Percentiles rank a stretch among this genome's conserved stretches.
Conservation (phyloP, 2,329 filamentous ascomycete species). For the Colletotrichum graminicola region DNA sequence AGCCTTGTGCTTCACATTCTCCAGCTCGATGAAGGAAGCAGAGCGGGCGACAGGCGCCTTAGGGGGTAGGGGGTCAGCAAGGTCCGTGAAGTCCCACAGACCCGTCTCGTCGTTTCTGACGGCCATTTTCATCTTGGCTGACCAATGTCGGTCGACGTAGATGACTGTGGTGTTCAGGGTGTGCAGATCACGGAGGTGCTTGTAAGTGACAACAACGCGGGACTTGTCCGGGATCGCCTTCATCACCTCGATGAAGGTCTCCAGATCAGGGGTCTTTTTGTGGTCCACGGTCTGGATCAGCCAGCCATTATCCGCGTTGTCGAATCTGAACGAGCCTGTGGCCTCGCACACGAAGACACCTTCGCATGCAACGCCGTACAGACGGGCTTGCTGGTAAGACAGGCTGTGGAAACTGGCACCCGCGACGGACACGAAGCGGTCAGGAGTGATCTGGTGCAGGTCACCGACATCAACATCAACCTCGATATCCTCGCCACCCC, state of each 20-base stretch:
- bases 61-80: slow-evolving; percentile 84
- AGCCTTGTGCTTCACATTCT: slow-evolving; percentile 87
- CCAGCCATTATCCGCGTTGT: slow-evolving; percentile 92
- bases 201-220: slow-evolving; percentile 93
- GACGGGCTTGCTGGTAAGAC: slow-evolving; percentile 96
- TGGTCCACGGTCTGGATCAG: slow-evolving; percentile 93
- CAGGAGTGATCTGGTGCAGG: slow-evolving; percentile 93
- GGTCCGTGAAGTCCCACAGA: slow-evolving; percentile 92
- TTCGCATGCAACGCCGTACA: slow-evolving; percentile 92
- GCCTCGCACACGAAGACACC: slow-evolving; percentile 97
- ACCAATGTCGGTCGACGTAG: slow-evolving; percentile 95
- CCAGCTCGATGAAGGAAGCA: slow-evolving; percentile 92
- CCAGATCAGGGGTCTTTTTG: slow-evolving; percentile 87
- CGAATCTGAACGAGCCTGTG: slow-evolving; percentile 93
- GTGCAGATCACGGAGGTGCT: slow-evolving; percentile 93
- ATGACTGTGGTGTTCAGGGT: slow-evolving; percentile 94
- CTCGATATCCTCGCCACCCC: slow-evolving; percentile 88
- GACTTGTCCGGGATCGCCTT: slow-evolving; percentile 85
- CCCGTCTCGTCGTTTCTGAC: slow-evolving; percentile 91
- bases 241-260: slow-evolving; percentile 92
- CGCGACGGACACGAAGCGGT: slow-evolving; percentile 93
- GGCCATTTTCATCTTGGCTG: slow-evolving; percentile 92
- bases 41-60: slow-evolving; percentile 78
- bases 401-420: slow-evolving; percentile 96
- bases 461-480: slow-evolving; percentile 89